Evolutionary conservation across 371 early-diverging fungal genomes (phyloP), one percentile per base, ranked within the genome.

Genomic region (Mucor sp.): DNA sequence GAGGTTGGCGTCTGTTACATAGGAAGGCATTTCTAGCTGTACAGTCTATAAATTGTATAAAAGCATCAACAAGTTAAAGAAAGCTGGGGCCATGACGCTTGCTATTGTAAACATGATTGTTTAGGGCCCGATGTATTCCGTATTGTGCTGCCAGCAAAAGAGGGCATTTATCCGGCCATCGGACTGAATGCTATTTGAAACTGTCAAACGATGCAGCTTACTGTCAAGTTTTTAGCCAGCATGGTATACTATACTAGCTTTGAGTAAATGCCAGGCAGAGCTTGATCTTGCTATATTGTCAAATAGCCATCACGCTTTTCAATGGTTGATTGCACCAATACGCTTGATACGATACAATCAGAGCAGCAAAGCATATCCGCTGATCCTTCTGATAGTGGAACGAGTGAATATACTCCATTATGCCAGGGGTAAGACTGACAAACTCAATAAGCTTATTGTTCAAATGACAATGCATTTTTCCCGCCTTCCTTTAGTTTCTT

Each of bases 1-100:
- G 12, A 90, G 78, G 5, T 81, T 77, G 9, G 83, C 74, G 59
- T 83, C 74, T 12, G 77, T 74, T 27, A 80, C 74, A 68, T 85
- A 80, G 0, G 83, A 80, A 37, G 80, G 83, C 78, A 82, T 82
- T 37, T 37, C 37, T 8, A 32, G 19, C 15, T 21, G 44, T 44
- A 19, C 19, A 41, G 41, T 47, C 21, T 47, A 47, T n/a, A 21
- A 7, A 21, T 19, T 47, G n/a, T 19, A 21, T 47, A 47, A 47
- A 47, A 47, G n/a, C 47, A 47, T 47, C 21, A 21, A 47, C 21
- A 47, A 47, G 21, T 19, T 47, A 47, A 47, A 47, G 47, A 47
- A 47, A 47, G 47, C 9, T 47, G 47, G 21, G 47, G 19, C 47
- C 23, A 47, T 19, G 47, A 47, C 47, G 47, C 19, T 47, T 47